Evolutionary conservation across 371 early-diverging fungal species (phyloP).

Genomic region (Mucor ambiguus): DNA sequence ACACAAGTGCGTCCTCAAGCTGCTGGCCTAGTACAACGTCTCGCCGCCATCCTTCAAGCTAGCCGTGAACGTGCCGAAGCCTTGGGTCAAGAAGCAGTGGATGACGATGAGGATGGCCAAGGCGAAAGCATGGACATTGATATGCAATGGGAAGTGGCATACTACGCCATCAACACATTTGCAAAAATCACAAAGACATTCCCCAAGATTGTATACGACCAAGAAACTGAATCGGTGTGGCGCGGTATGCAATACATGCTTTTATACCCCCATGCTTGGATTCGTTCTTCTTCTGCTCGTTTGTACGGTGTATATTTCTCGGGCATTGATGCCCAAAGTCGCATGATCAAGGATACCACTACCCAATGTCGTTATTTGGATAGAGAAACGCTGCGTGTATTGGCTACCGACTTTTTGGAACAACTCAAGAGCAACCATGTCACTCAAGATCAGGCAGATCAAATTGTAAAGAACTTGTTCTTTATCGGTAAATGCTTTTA

Average conservation of each 20-base stretch:
- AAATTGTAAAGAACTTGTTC: constrained; percentile 92
- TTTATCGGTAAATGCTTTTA: constrained; percentile 85
- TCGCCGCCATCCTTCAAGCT: constrained; percentile 54
- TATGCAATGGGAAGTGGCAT: constrained; percentile 82
- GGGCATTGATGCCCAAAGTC: constrained; percentile 59
- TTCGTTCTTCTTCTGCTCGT: constrained; percentile 72
- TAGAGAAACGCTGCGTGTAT: constrained; percentile 48
- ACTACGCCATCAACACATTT: constrained; percentile 80
- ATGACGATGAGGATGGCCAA: constrained; percentile 42
- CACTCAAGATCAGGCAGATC: constrained; percentile 81
- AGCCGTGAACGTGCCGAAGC: constrained; percentile 51
- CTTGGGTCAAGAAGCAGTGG: constrained; percentile 30
- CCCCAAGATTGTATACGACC: constrained; percentile 53
- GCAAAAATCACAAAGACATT: constrained; percentile 64
- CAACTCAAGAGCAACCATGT: constrained; percentile 77
- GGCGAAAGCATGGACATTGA: constrained; percentile 56
- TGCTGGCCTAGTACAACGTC: constrained; percentile 47
- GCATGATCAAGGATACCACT: constrained; percentile 32
- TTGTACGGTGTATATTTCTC: constrained; percentile 82
- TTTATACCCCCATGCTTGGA: constrained; percentile 89
- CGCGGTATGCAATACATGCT: constrained; percentile 58
- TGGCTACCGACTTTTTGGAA: constrained; percentile 64
- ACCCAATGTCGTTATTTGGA: constrained; percentile 44
- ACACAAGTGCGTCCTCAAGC: constrained; percentile 59
- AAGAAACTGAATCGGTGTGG: constrained; percentile 57